Conservation (phyloP, 2,329 filamentous ascomycete genomes). For the Laburnicola sp. region DNA sequence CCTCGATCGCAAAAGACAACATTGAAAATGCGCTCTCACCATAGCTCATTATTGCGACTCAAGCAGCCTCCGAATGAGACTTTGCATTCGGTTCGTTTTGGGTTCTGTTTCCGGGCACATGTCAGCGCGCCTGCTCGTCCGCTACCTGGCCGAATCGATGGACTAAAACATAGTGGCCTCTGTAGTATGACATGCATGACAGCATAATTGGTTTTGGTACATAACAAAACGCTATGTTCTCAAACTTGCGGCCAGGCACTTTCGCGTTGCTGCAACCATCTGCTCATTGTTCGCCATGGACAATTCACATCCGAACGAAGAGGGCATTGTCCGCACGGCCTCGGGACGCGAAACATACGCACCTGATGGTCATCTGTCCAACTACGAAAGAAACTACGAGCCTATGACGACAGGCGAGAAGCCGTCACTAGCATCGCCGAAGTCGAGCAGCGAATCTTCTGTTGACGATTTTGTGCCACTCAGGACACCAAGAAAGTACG, state of each 20-base stretch:
- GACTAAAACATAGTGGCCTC: background rate
- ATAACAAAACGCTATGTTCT: background rate
- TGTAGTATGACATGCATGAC: background rate
- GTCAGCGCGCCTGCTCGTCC: constrained; percentile 4
- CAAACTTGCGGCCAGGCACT: background rate
- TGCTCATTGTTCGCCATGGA: constrained; percentile 5
- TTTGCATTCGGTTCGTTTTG: background rate
- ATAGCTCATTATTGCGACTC: no score
- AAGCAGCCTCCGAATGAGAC: no score
- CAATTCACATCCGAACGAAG: background rate
- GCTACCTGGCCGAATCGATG: constrained; percentile 7
- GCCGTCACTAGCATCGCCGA: constrained; percentile 1
- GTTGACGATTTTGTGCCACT: constrained; percentile 12
- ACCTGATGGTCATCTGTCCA: constrained; percentile 28
- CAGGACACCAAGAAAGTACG: constrained; percentile 4
- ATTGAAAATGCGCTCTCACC: no score
- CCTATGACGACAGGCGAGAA: background rate
- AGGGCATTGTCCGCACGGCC: constrained; percentile 27
- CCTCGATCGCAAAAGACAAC: no score
- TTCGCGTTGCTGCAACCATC: background rate
- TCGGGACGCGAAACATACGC: constrained; percentile 36
- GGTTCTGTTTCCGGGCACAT: constrained; percentile 4
- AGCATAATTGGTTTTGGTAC: background rate
- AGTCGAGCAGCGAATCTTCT: constrained; percentile 15
- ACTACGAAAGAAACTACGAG: background rate